Percentiles rank a stretch among this genome's conserved stretches.
Conservation (phyloP, 2,329 filamentous ascomycete genomes). For the Aspergillus versicolor region DNA sequence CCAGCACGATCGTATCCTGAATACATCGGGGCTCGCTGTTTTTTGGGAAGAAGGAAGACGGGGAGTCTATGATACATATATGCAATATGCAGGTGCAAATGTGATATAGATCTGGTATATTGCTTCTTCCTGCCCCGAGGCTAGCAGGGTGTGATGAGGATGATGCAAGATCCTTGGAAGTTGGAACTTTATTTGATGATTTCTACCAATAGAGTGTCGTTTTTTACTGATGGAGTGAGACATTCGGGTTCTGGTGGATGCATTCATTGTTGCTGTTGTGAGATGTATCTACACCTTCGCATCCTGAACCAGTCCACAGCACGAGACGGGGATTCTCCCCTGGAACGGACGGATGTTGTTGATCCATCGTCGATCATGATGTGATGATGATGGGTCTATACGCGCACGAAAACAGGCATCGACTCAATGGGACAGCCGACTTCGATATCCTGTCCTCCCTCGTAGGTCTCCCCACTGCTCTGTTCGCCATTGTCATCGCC, state of each 20-base stretch:
- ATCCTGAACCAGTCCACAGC: too few relatives aligned
- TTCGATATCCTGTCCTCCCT: slow-evolving; percentile 43
- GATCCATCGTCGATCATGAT: neutral
- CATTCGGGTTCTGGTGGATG: accelerated
- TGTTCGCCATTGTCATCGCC: slow-evolving; percentile 21
- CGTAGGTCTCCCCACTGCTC: slow-evolving; percentile 24
- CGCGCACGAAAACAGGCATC: slow-evolving; percentile 48
- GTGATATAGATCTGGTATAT: neutral
- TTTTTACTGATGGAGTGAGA: neutral
- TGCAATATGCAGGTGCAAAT: neutral
- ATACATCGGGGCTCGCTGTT: too few relatives aligned
- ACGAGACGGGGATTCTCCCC: too few relatives aligned
- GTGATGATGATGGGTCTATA: neutral
- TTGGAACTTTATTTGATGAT: neutral
- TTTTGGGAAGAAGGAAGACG: too few relatives aligned
- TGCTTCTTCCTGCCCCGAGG: neutral
- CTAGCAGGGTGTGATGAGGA: neutral
- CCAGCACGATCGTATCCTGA: too few relatives aligned
- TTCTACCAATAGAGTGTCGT: neutral
- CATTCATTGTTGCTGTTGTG: too few relatives aligned
- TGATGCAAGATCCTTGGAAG: slow-evolving; percentile 1
- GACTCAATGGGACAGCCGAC: slow-evolving; percentile 46
- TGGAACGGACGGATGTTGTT: too few relatives aligned
- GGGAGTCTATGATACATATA: too few relatives aligned
- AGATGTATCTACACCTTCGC: too few relatives aligned